These are phyloP conservation scores for Zygosaccharomyces pseudorouxii DNA, from an alignment of 805 yeast genomes.

Conservation along the genomic window DNA sequence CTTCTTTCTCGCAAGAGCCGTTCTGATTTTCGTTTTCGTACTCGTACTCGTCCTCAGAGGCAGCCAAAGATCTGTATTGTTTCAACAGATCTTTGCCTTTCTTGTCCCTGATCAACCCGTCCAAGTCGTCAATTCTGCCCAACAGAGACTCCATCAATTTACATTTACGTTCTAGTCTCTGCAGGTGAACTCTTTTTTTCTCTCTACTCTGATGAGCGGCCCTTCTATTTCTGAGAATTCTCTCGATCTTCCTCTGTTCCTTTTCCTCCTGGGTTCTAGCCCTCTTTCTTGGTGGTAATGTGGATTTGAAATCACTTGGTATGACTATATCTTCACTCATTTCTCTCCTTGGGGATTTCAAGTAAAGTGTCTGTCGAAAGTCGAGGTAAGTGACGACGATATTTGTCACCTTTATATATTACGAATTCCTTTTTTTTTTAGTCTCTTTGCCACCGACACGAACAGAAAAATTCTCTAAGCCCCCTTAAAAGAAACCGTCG, in stretches of 20 bases:
- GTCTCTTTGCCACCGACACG: not conserved
- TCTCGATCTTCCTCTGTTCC: slow-evolving; percentile 91
- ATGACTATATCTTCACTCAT: slow-evolving; percentile 18
- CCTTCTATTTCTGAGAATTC: slow-evolving; percentile 87
- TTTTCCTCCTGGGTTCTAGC: slow-evolving; percentile 96
- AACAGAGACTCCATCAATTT: slow-evolving; percentile 30
- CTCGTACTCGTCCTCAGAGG: not conserved
- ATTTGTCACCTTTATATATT: slow-evolving; percentile 4
- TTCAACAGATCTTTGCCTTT: slow-evolving; percentile 11
- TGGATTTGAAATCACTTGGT: slow-evolving; percentile 39
- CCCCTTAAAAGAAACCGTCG: not conserved
- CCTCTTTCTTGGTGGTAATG: slow-evolving; percentile 91
- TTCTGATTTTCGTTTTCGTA: not conserved
- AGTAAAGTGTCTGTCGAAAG: not conserved
- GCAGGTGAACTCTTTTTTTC: slow-evolving; percentile 89
- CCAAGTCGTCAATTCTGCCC: slow-evolving; percentile 20
- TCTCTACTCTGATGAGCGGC: slow-evolving; percentile 98
- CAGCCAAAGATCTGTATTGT: slow-evolving; percentile 6
- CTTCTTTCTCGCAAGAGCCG: not conserved
- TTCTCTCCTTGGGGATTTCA: slow-evolving; percentile 2
- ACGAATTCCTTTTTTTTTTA: not conserved
- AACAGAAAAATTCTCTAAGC: not conserved
- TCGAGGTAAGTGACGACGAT: not conserved
- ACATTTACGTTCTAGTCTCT: slow-evolving; percentile 60
- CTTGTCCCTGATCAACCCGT: slow-evolving; percentile 13